phyloP scores from a whole-genome alignment of 352 stramenopile species.

The Saprolegnia parasitica region DNA sequence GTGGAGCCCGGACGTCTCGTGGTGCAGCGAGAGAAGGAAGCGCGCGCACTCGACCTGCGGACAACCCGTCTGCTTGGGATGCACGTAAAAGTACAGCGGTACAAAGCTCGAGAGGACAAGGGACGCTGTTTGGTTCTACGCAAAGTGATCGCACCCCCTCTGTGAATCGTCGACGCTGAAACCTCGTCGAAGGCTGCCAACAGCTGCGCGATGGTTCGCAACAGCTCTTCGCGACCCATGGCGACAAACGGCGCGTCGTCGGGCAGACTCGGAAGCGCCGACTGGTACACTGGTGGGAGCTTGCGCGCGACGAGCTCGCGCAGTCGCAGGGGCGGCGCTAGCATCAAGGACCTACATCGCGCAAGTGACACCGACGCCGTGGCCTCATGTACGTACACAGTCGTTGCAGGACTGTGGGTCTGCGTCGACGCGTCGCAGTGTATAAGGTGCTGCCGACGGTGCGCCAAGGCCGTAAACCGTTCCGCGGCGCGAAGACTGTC shows the following conservation, averaged over 20 bases:
- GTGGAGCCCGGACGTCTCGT: not conserved
- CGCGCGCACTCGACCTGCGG: slow-evolving; percentile 3
- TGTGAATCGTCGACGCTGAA: too few relatives aligned
- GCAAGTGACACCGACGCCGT: not conserved
- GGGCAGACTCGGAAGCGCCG: not conserved
- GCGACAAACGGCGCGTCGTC: not conserved
- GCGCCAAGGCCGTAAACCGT: slow-evolving; percentile 7
- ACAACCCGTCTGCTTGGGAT: not conserved
- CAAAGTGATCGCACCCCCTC: too few relatives aligned
- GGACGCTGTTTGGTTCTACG: too few relatives aligned
- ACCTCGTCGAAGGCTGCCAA: slow-evolving; percentile 11
- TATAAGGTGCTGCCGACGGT: not conserved
- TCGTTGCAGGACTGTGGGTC: not conserved
- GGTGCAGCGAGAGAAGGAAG: slow-evolving; percentile 19
- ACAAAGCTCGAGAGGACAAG: slow-evolving; percentile 10
- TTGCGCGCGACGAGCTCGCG: not conserved
- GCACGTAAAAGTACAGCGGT: slow-evolving; percentile 14
- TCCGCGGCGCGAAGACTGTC: slow-evolving; percentile 21
- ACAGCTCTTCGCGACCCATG: slow-evolving; percentile 6
- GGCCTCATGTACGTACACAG: too few relatives aligned
- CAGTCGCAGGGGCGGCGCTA: not conserved
- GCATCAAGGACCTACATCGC: not conserved
- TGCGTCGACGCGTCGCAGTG: not conserved
- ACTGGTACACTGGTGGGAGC: not conserved
- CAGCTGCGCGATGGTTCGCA: not conserved